A percentile compares a stretch with the other conserved stretches of the same genome.
Conservation (phyloP, 2,329 filamentous ascomycete species). For the Fusarium duplospermum region DNA sequence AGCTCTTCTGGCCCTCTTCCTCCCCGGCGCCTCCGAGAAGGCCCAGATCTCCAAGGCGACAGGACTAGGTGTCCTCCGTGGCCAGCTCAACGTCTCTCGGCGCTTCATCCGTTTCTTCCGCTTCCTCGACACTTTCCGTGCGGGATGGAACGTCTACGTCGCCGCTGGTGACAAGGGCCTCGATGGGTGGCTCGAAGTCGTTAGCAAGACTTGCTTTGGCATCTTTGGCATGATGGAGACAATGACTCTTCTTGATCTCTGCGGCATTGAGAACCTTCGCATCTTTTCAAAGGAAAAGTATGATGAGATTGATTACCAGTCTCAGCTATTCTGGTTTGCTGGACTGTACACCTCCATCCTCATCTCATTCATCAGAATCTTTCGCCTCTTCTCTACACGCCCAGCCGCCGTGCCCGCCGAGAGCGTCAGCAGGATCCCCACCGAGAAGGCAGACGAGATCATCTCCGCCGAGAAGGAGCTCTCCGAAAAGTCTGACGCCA, state of each 20-base stretch:
- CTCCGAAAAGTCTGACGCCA: conserved; percentile 27
- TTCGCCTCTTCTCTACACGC: conserved; percentile 50
- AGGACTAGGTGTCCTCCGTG: conserved; percentile 51
- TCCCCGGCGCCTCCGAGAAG: conserved; percentile 34
- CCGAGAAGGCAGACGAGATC: conserved; percentile 34
- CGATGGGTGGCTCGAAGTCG: conserved; percentile 64
- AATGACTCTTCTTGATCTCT: conserved; percentile 67
- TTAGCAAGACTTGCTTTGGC: conserved; percentile 70
- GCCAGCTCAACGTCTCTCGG: conserved; percentile 61
- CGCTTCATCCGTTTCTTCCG: conserved; percentile 77
- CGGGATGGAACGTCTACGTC: conserved; percentile 59
- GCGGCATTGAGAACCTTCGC: conserved; percentile 57
- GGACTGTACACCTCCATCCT: conserved; percentile 65
- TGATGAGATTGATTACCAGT: conserved; percentile 64
- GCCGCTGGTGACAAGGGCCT: conserved; percentile 42
- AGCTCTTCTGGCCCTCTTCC: conserved; percentile 51
- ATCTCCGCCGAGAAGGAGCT: conserved; percentile 28
- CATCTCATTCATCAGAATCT: conserved; percentile 55
- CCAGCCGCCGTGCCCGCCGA: conserved; percentile 49
- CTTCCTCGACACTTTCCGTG: conserved; percentile 70
- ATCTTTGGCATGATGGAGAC: conserved; percentile 77
- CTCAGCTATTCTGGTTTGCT: conserved; percentile 77
- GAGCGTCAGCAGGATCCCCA: conserved; percentile 45
- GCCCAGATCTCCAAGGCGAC: conserved; percentile 46
- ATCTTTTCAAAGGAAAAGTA: conserved; percentile 65